Evolutionary conservation across 2,329 filamentous ascomycete genomes (phyloP).

Genomic region (Clarireedia sp.): DNA sequence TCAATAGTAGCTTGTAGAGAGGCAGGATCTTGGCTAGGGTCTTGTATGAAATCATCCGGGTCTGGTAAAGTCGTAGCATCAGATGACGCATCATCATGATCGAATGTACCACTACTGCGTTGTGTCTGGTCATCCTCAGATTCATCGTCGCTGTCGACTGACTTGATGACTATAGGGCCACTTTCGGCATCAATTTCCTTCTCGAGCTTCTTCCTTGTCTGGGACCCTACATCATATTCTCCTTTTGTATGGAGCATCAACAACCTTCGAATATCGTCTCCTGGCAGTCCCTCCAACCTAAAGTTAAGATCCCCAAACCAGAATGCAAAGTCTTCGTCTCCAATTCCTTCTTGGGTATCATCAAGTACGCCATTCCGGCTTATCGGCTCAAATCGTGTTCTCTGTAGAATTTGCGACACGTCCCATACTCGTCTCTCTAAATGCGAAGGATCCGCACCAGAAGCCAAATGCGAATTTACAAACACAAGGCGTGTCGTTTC

Average conservation of each 20-base stretch:
- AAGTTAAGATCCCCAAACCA: conserved; percentile 98
- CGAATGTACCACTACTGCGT: conserved; percentile 19
- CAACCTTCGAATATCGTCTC: conserved; percentile 79
- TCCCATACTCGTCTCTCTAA: conserved; percentile 85
- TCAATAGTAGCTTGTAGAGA: conserved; percentile 83
- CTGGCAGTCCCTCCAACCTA: conserved; percentile 77
- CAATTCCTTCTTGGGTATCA: conserved; percentile 63
- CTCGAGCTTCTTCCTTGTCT: conserved; percentile 25
- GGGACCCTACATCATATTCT: conserved; percentile 56
- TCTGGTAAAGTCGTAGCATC: conserved; percentile 40
- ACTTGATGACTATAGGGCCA: conserved; percentile 39
- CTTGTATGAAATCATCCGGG: conserved; percentile 58
- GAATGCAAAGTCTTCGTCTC: conserved; percentile 87
- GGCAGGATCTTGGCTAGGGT: conserved; percentile 68
- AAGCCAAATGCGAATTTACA: conserved; percentile 84
- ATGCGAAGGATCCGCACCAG: conserved; percentile 69
- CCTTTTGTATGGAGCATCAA: conserved; percentile 75
- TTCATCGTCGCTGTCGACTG: conserved; percentile 39
- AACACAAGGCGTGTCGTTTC: conserved; percentile 87
- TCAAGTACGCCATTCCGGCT: conserved; percentile 55
- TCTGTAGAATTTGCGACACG: conserved; percentile 64
- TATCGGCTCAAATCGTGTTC: conserved; percentile 72
- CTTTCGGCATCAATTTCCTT: conserved; percentile 38
- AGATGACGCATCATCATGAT: conserved; percentile 32
- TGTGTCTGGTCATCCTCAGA: conserved; percentile 28